Percentiles rank a stretch among this genome's conserved stretches.
These are phyloP conservation scores for Domatiomyces catenatus DNA, from an alignment of 2,329 filamentous ascomycete genomes.

Conservation along the genomic window DNA sequence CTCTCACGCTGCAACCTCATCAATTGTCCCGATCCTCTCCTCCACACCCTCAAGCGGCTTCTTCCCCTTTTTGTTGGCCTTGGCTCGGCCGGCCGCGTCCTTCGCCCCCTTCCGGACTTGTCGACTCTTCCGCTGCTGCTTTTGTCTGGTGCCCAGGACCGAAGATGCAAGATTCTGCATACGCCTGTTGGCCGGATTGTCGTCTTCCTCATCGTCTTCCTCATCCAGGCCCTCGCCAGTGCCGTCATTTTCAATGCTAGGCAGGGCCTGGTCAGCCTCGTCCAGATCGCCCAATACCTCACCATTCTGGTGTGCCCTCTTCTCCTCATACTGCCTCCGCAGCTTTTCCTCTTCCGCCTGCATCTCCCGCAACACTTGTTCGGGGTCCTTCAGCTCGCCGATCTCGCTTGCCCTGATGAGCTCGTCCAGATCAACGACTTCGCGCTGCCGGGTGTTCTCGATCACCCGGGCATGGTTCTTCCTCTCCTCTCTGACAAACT, in stretches of 20 bases:
- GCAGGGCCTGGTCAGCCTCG: conserved; percentile 17
- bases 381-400: conserved; percentile 29
- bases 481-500: conserved; percentile 48
- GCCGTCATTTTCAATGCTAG: conserved; percentile 22
- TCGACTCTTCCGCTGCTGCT: conserved; percentile 1
- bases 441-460: conserved; percentile 32
- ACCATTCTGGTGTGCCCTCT: conserved; percentile 4
- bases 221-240: neutral
- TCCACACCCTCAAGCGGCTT: conserved; percentile 12
- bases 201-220: neutral
- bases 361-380: conserved; percentile 32
- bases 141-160: conserved; percentile 5
- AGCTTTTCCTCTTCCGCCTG: conserved; percentile 29
- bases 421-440: conserved; percentile 30
- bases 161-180: conserved; percentile 6
- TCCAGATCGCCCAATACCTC: conserved; percentile 15
- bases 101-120: conserved; percentile 3
- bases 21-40: conserved; percentile 12
- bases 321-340: conserved; percentile 25
- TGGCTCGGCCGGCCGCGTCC: conserved; percentile 5
- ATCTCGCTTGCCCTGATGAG: conserved; percentile 33
- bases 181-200: neutral
- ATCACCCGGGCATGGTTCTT: conserved; percentile 39
- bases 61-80: conserved; percentile 7
- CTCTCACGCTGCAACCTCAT: conserved; percentile 6